Evolutionary conservation across 805 yeast genomes (phyloP), one percentile per base, ranked within the genome.

Genomic region (Saccharomycopsis babjevae): DNA sequence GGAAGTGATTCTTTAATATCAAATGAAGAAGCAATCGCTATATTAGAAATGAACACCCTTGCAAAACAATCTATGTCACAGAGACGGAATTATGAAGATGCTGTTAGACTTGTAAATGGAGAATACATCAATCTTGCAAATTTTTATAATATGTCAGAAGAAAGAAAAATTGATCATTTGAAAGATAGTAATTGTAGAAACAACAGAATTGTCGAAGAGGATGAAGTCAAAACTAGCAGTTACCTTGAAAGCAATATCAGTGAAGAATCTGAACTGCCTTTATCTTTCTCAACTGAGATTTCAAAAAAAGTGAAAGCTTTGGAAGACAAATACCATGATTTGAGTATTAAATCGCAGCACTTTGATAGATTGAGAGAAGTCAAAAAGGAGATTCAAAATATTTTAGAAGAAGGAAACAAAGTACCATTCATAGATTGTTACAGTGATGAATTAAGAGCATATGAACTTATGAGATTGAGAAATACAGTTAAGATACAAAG

Each of bases 381-480:
- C 2, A 22, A 22, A 25, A 46, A 5, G 15, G 52, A 46, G 15
- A 46, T 46, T 13, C 25, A 46, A 22, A n/a, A 46, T 4, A 11
- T 46, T 46, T 46, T 46, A 22, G 32, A 46, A 13, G 52, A 46
- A 46, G 32, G 32, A 20, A 25, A 46, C 28, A 22, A 22, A 5
- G 11, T 6, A 22, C 5, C 52, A 46, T 28, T 22, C 5, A 25
- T 46, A 3, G 52, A 46, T 46, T 28, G 16, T 22, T 4, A 22
- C 18, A 22, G 52, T 32, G 30, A 7, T 13, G 65, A 62, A 54
- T 20, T 38, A 6, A 46, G 62, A 6, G 61, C 59, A 16, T 63
- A 61, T 32, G 65, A 61, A 40, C 58, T 59, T 16, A 28, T 15
- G n/a, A 50, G 63, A 55, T 32, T 58, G 20, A 16, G 50, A 13